Base-by-base conservation (phyloP, 2,329 filamentous ascomycete genomes). In the Canariomyces notabilis region DNA sequence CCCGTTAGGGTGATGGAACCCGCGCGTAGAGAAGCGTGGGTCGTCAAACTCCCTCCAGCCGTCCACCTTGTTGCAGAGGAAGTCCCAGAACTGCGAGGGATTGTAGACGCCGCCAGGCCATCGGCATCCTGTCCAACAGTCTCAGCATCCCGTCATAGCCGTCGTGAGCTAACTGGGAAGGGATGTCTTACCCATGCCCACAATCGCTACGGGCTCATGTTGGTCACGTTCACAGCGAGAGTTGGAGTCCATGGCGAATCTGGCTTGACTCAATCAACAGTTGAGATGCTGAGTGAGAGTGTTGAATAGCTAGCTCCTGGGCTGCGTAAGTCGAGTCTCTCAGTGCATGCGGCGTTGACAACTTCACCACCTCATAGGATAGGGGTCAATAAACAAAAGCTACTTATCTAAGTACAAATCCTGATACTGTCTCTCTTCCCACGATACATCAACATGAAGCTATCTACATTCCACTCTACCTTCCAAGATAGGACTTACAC, bases 1-100 rank as follows among this genome's bases (percentile, higher is more conserved):
- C 1, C 19, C 11, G 31, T 51, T 43, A 6, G 32, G 4, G 38
- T 56, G 26, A 9, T 29, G 26, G 59, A 38, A 56, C 54, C 32
- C 57, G 57, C 5, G 45, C 51, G 19, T 52, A 40, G 8, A 52
- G 49, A 63, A 61, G 1, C 62, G 50, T 6, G 15, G 12, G 3
- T 20, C n/a, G 9, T 44, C 43, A 7, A 50, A 40, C n/a, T 19
- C 8, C 2, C 14, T 52, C 16, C 42, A 19, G 5, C 45, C 46
- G 14, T 31, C 18, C 1, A 23, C 26, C 20, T 42, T 48, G 21
- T n/a, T 26, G 9, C 31, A 19, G 4, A 53, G 16, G 4, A 48
- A 20, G 1, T 55, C 34, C 50, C 50, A 55, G 14, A 55, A 34
- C 14, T 42, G n/a, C 1, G 43, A 42, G 3, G 40, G 5, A 5